A percentile compares a stretch with the other conserved stretches of the same genome.
Evolutionary conservation across 2,329 filamentous ascomycete genomes (phyloP).

Genomic region (Aspergillus sp.): DNA sequence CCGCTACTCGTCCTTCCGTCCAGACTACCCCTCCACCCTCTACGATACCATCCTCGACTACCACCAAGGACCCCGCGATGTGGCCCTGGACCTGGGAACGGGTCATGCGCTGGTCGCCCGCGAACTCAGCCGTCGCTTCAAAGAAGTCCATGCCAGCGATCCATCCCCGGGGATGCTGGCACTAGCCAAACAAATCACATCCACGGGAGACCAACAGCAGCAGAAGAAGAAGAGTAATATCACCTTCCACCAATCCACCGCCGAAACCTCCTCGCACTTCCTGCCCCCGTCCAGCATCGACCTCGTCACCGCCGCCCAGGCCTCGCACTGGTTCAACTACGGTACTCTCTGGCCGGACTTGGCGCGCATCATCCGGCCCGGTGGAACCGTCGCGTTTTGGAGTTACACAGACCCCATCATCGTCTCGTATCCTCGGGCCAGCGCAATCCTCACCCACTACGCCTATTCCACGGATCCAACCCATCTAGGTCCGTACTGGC

Average conservation of each 20-base stretch:
- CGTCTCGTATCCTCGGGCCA: conserved; percentile 46
- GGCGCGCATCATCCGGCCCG: conserved; percentile 44
- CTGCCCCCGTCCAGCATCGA: conserved; percentile 38
- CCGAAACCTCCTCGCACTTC: conserved; percentile 33
- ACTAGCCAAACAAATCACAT: conserved; percentile 19
- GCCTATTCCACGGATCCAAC: conserved; percentile 46
- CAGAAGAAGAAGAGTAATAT: conserved; percentile 26
- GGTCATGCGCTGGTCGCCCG: conserved; percentile 5
- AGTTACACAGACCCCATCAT: conserved; percentile 59
- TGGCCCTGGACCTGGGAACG: conserved; percentile 3
- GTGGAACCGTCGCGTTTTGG: conserved; percentile 57
- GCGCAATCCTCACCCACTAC: conserved; percentile 47
- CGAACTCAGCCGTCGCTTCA: not conserved
- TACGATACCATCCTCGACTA: conserved; percentile 1
- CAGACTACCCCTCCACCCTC: conserved; percentile 1
- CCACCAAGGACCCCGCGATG: not conserved
- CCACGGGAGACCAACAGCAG: not conserved
- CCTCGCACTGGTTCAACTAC: conserved; percentile 61
- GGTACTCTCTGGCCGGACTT: conserved; percentile 48
- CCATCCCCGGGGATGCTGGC: conserved; percentile 17
- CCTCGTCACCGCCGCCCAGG: conserved; percentile 45
- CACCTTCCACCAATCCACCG: conserved; percentile 42
- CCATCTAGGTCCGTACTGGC: conserved; percentile 52
- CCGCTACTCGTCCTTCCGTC: conserved; percentile 4
- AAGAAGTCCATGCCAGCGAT: conserved; percentile 3